Percentiles rank a stretch among this genome's conserved stretches.
phyloP scores from a whole-genome alignment of 1,139 yeast genomes.

The Scheffersomyces segobiensis region DNA sequence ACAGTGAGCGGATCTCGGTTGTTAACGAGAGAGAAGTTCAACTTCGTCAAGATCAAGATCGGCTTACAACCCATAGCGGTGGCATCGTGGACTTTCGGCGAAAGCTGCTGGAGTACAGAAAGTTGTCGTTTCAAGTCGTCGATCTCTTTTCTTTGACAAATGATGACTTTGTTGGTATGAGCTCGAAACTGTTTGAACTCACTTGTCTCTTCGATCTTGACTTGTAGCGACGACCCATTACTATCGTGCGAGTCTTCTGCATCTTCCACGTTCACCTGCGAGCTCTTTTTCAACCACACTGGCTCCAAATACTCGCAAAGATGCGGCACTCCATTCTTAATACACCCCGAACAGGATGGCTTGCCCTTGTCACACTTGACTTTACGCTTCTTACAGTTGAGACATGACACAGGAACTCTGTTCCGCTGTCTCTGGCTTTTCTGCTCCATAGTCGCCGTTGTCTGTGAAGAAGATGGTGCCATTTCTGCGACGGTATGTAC shows the following conservation, averaged over 20 bases:
- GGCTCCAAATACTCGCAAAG: conserved; percentile 46
- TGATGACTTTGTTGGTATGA: conserved; percentile 24
- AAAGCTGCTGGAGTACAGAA: conserved; percentile 27
- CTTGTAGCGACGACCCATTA: background rate
- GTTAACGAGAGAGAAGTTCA: conserved; percentile 13
- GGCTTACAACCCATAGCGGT: conserved; percentile 2
- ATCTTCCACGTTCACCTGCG: background rate
- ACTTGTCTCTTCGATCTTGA: conserved; percentile 17
- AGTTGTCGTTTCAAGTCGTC: conserved; percentile 37
- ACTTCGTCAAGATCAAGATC: conserved; percentile 20
- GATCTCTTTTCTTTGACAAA: conserved; percentile 32
- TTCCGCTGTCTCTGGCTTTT: conserved; percentile 23
- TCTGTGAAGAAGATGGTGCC: background rate
- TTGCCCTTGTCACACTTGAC: conserved; percentile 47
- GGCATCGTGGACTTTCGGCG: conserved; percentile 12
- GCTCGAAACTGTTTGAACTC: conserved; percentile 22
- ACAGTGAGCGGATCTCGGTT: conserved; percentile 20
- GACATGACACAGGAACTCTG: conserved; percentile 45
- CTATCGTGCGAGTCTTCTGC: background rate
- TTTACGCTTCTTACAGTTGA: conserved; percentile 44
- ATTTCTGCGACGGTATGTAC: background rate
- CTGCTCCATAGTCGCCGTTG: conserved; percentile 2
- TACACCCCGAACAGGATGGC: conserved; percentile 48
- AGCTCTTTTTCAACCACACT: conserved; percentile 27
- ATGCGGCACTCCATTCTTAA: conserved; percentile 43